Base-by-base conservation (phyloP, 2,329 filamentous ascomycete species). In the Aspergillus awamori region DNA sequence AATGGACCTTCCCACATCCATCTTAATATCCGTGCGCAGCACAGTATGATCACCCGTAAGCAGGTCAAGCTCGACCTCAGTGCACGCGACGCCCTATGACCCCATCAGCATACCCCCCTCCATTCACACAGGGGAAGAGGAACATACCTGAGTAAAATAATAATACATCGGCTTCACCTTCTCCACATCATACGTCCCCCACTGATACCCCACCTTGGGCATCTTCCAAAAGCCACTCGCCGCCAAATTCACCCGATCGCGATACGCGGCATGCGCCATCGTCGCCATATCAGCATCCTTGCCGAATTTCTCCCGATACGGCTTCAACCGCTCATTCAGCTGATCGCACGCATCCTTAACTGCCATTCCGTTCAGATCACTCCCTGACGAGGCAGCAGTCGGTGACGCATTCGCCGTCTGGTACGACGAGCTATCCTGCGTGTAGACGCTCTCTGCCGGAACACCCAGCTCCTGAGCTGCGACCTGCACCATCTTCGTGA, bases 201-300 rank as follows among this genome's bases (percentile, higher is more conserved):
- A 99, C 1, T 88, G 86, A 72, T 97, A 98, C 0, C 95, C 95
- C 67, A 99, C 97, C 64, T 97, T 93, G 0, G 95, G 95, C 0
- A 95, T 99, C 74, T 93, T 93, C 84, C 97, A 99, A 80, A 96
- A 97, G 1, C 95, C 95, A 69, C 97, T 93, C 0, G 95, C 94
- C 8, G 90, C 93, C 10, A 99, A 86, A 72, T 97, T 98, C 66
- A 97, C 92, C 22, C 95, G 90, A 74, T 97, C 93, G 71, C 96
- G 94, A 81, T 98, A 99, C 0, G 95, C 95, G 0, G 92, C 91
- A 70, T 94, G 90, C 0, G 93, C 95, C 8, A 99, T 80, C 8
- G 96, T 84, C 69, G 92, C 92, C 92, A 98, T 94, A 0, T 86
- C 86, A 0, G 93, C 92, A 1, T 60, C 86, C 80, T 0, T 87